A percentile compares a stretch with the other conserved stretches of the same genome.
Evolutionary conservation across 176 grass and related monocot genomes (phyloP).

Genomic region (Puccinellia tenuiflora): DNA sequence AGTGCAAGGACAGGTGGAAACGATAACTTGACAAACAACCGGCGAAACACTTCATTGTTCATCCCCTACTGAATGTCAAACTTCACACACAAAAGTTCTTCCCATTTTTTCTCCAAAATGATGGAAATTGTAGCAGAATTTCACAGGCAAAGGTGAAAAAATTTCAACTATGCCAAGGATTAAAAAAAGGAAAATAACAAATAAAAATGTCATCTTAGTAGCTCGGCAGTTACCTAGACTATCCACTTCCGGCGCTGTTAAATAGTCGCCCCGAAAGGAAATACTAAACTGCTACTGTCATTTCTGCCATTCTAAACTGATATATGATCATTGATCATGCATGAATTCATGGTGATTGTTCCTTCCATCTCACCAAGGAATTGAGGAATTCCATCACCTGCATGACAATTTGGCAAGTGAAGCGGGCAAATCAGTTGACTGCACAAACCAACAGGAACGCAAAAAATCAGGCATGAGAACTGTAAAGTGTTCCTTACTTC

Average conservation of each 20-base stretch:
- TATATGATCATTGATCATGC: not conserved
- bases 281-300: not conserved
- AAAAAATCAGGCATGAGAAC: not conserved
- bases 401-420: not conserved
- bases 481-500: slow-evolving; percentile 28
- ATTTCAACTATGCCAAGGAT: not conserved
- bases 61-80: not conserved
- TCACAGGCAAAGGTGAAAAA: not conserved
- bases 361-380: slow-evolving; percentile 47
- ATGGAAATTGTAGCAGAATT: too few species aligned
- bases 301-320: not conserved
- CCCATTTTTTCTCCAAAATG: too few species aligned
- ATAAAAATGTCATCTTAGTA: not conserved
- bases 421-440: not conserved
- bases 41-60: too few species aligned
- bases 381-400: slow-evolving; percentile 57
- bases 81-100: too few species aligned
- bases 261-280: not conserved
- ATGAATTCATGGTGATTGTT: not conserved
- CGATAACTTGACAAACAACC: not conserved
- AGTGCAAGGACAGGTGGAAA: not conserved
- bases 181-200: not conserved
- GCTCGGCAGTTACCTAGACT: not conserved
- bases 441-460: not conserved
- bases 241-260: not conserved